phyloP scores from a whole-genome alignment of 106 monocot species.

The Triglochin maritima region DNA sequence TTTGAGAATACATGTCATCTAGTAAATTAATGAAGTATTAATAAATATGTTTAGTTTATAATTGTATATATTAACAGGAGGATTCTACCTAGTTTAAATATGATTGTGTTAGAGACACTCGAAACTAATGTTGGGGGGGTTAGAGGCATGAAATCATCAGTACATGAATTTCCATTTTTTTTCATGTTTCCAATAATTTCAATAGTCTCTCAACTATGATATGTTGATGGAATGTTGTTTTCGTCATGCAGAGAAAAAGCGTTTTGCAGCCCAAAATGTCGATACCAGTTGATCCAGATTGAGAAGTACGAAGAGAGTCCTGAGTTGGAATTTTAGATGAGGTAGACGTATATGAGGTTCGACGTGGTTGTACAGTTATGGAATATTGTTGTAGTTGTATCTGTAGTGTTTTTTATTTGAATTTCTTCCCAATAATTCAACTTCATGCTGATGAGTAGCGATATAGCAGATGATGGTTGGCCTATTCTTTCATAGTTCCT shows the following conservation, averaged over 20 bases:
- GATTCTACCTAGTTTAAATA: too few relatives aligned
- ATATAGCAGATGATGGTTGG: too few relatives aligned
- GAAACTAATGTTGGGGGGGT: background rate
- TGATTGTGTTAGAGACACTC: too few relatives aligned
- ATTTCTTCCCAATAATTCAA: too few relatives aligned
- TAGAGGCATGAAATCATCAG: background rate
- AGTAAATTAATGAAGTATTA: too few relatives aligned
- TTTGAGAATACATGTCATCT: too few relatives aligned
- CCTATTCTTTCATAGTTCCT: too few relatives aligned
- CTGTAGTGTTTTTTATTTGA: background rate
- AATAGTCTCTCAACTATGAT: too few relatives aligned
- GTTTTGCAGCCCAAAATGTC: slow-evolving; percentile 48
- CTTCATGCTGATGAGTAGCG: too few relatives aligned
- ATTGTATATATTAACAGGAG: too few relatives aligned
- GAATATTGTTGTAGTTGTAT: background rate
- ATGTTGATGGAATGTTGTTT: background rate
- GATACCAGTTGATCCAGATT: slow-evolving; percentile 27
- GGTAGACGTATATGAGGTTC: background rate
- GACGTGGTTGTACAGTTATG: too few relatives aligned
- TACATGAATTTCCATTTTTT: background rate
- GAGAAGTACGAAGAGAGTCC: slow-evolving; percentile 23
- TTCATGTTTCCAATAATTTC: background rate
- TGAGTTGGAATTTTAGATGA: background rate
- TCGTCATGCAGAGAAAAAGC: slow-evolving; percentile 38
- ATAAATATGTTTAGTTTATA: too few relatives aligned